Evolutionary conservation across 177 flowering plant species (phyloP), one percentile per base, ranked within the genome.

Genomic region (Telopea speciosissima): DNA sequence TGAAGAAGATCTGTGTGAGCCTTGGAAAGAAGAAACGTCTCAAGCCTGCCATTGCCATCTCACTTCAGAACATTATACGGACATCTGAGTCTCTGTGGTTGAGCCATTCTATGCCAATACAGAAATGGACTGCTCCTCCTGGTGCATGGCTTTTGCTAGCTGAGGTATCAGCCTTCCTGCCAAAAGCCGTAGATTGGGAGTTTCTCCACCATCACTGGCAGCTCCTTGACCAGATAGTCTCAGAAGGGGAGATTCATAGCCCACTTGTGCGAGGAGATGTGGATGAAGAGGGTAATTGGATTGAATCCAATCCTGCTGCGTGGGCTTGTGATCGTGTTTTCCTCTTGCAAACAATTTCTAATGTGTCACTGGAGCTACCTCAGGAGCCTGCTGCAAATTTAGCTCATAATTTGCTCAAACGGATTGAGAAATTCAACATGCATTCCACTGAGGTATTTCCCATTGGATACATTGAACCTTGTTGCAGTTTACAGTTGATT

Each of bases 101-200:
- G 72, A 79, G 72, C 70, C 80, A 79, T 54, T 84, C 87, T n/a
- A 72, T 73, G 89, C 84, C 92, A 10, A 86, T 90, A 63, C 88
- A 90, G 67, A 88, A 89, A 77, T 96, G 99, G 99, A 88, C 89
- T 63, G 99, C 99, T 58, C 99, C 98, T 68, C 80, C 87, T 49
- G 99, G 99, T 77, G 86, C 97, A 67, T 96, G 98, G 98, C 77
- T 93, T 79, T 92, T 96, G 76, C 87, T 96, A 61, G 88, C 98
- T 36, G 97, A 91, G 83, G 92, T 96, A 24, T 93, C 99, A 26
- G 76, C 80, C 17, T 96, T 84, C 76, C 85, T 96, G 74, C 78
- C 92, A 63, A 87, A 88, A 78, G 76, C 88, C 11, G 87, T 93
- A 17, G 88, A 85, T n/a, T 96, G 97, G 99, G 90, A 89, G 71